Base-by-base conservation (phyloP, 495 filamentous ascomycete species). In the Bacidia rubella region DNA sequence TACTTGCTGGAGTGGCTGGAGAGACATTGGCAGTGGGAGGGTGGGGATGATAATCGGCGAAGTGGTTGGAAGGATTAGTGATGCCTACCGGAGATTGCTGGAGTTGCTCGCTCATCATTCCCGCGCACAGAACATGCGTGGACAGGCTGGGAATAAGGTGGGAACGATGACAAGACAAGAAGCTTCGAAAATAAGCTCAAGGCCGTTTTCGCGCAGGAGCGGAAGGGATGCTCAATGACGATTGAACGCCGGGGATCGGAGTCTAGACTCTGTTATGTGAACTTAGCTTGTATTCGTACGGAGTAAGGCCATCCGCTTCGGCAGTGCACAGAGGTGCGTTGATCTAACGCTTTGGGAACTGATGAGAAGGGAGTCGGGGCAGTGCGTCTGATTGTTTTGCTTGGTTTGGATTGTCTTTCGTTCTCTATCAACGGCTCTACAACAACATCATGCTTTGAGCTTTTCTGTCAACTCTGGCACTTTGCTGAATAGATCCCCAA, bases 381-480 rank as follows among this genome's bases (percentile, higher is more conserved):
- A n/a, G n/a, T n/a, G n/a, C n/a, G n/a, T n/a, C n/a, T n/a, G n/a
- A n/a, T n/a, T n/a, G n/a, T n/a, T n/a, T n/a, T n/a, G n/a, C n/a
- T n/a, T n/a, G n/a, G n/a, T n/a, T n/a, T n/a, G n/a, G n/a, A n/a
- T n/a, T n/a, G n/a, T n/a, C n/a, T n/a, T n/a, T n/a, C n/a, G n/a
- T n/a, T n/a, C n/a, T n/a, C n/a, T n/a, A n/a, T n/a, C n/a, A n/a
- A n/a, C n/a, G n/a, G n/a, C n/a, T n/a, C n/a, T n/a, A n/a, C n/a
- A n/a, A n/a, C n/a, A n/a, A n/a, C n/a, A n/a, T 35, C 29, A 35
- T 60, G 70, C 75, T 65, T 88, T 87, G 54, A 98, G 62, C 75
- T 98, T 97, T 74, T 95, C 84, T 3, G 89, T 97, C 71, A 98
- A 68, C 73, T 98, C 90, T 7, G 92, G 92, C 47, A 95, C 90